Conservation (phyloP, 306 rosid genomes). For the Geum urbanum region DNA sequence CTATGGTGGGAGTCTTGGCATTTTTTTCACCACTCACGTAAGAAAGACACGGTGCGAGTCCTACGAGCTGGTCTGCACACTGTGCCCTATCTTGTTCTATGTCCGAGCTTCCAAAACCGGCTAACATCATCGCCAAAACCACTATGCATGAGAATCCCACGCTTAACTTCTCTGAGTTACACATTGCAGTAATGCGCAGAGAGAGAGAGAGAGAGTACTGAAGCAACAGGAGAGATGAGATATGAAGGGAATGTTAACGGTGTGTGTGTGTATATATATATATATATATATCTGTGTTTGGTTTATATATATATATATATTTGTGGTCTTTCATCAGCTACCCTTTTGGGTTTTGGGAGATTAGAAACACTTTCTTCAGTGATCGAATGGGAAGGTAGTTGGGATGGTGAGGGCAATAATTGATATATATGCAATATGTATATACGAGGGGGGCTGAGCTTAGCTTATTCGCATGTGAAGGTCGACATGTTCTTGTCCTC, state of each 20-base stretch:
- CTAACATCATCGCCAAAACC: conserved; percentile 23
- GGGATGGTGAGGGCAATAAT: conserved; percentile 8
- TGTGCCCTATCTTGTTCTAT: conserved; percentile 61
- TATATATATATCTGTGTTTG: not conserved
- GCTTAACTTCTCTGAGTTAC: conserved; percentile 4
- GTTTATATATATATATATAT: conserved; percentile 12
- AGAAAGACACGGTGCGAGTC: conserved; percentile 53
- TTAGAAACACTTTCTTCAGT: not conserved
- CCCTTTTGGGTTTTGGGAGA: conserved; percentile 1
- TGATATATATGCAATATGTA: not conserved
- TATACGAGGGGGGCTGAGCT: not conserved
- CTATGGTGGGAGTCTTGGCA: conserved; percentile 56
- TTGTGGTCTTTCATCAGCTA: not conserved
- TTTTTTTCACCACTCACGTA: conserved; percentile 44
- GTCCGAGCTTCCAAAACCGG: conserved; percentile 37
- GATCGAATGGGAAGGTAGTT: not conserved
- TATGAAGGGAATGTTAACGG: conserved; percentile 3
- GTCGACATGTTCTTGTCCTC: not conserved
- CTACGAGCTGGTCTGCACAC: conserved; percentile 51
- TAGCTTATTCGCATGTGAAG: conserved; percentile 6
- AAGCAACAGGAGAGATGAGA: not conserved
- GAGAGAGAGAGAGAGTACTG: not conserved
- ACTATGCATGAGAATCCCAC: conserved; percentile 17
- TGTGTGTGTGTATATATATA: not conserved
- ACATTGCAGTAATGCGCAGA: conserved; percentile 26